These are phyloP conservation scores for Symbiodinium natans DNA, from an alignment of 73 alveolate genomes.

Conservation along the genomic window DNA sequence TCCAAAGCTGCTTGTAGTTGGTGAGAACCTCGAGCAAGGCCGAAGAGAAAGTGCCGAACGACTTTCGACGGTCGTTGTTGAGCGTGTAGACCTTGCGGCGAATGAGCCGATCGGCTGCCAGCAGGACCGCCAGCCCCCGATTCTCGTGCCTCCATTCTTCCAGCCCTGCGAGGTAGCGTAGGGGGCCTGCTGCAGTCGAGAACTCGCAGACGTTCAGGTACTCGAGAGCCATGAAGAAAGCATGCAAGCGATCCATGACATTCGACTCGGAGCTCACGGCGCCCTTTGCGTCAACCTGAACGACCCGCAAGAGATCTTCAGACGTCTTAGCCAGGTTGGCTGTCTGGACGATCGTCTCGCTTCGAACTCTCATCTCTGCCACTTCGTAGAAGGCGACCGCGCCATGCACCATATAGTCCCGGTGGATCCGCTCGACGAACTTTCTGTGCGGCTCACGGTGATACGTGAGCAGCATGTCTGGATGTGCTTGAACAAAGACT, in stretches of 20 bases:
- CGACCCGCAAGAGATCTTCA: constrained; percentile 22
- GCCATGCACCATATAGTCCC: constrained; percentile 5
- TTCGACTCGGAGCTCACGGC: not conserved
- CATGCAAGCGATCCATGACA: not conserved
- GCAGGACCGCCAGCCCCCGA: not conserved
- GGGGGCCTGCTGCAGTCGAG: constrained; percentile 10
- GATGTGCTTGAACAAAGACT: not conserved
- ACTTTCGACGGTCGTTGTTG: not conserved
- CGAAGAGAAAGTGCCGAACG: not conserved
- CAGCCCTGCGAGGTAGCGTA: not conserved
- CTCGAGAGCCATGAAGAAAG: not conserved
- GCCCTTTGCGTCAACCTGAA: not conserved
- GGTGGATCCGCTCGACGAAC: constrained; percentile 3
- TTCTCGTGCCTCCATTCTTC: constrained; percentile 32
- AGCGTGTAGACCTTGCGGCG: not conserved
- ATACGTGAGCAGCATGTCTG: not conserved
- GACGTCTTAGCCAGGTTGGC: not conserved
- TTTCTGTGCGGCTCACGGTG: constrained; percentile 4
- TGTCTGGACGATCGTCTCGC: not conserved
- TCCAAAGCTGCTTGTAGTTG: too few relatives aligned
- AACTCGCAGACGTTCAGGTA: not conserved
- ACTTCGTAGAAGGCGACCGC: not conserved
- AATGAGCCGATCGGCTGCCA: not conserved
- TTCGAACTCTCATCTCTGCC: not conserved
- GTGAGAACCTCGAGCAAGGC: not conserved